Conservation (phyloP, 257 asterid genomes). For the Solanum sejunctum region DNA sequence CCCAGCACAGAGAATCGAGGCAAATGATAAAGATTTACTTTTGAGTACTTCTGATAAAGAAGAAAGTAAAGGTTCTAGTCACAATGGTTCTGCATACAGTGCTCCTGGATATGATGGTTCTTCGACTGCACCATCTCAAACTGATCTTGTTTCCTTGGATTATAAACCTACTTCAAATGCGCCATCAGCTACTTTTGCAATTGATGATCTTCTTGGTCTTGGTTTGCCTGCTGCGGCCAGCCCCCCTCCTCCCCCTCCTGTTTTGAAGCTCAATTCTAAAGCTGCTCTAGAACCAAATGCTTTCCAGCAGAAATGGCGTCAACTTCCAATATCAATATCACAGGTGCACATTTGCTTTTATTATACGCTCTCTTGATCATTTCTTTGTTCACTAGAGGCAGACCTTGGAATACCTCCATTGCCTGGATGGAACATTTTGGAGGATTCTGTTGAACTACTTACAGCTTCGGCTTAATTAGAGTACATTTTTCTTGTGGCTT, state of each 20-base stretch:
- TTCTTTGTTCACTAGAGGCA: neutral
- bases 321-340: conserved; percentile 49
- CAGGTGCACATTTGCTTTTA: conserved; percentile 35
- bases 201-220: conserved; percentile 82
- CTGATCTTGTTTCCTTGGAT: conserved; percentile 75
- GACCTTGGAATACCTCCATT: neutral
- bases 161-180: conserved; percentile 31
- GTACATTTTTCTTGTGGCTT: neutral
- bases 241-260: conserved; percentile 44
- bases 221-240: conserved; percentile 46
- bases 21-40: conserved; percentile 82
- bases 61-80: conserved; percentile 43
- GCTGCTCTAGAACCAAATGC: conserved; percentile 56
- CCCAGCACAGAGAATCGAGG: conserved; percentile 68
- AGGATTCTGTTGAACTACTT: neutral
- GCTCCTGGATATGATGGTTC: conserved; percentile 63
- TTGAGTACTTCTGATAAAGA: conserved; percentile 75
- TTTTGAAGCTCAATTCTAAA: conserved; percentile 59
- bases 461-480: neutral
- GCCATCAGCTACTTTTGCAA: conserved; percentile 41
- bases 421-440: neutral
- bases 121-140: conserved; percentile 23
- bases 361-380: neutral
- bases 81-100: conserved; percentile 60
- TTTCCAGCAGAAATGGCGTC: conserved; percentile 99